Percentiles rank a stretch among this genome's conserved stretches.
Evolutionary conservation across 768 basidiomycete genomes (phyloP).

Genomic region (Termitomyces sp.): DNA sequence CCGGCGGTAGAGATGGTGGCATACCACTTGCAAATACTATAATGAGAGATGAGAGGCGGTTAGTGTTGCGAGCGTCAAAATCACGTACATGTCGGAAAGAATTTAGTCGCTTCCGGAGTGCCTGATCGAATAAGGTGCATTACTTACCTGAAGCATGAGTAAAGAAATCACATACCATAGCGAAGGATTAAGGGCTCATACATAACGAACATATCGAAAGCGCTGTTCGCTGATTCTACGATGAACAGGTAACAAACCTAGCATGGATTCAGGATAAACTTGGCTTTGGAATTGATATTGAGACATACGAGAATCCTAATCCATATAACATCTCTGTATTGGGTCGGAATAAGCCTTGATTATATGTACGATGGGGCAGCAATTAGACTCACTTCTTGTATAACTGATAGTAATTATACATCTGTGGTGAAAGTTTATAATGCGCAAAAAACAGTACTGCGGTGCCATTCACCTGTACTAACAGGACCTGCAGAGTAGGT

Average conservation of each 20-base stretch:
- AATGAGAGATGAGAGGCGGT: neutral
- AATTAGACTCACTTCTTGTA: constrained; percentile 12
- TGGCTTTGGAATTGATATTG: neutral
- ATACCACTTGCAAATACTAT: neutral
- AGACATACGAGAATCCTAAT: neutral
- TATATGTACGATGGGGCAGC: neutral
- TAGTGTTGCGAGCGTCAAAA: neutral
- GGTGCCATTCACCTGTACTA: neutral
- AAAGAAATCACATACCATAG: constrained; percentile 13
- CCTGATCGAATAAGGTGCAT: neutral
- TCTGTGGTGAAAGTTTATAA: neutral
- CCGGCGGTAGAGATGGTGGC: neutral
- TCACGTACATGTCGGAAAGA: constrained; percentile 1
- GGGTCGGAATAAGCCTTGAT: neutral
- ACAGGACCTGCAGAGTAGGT: neutral
- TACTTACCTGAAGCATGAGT: neutral
- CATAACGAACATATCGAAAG: constrained; percentile 17
- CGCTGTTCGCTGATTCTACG: constrained; percentile 21
- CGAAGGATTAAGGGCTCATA: constrained; percentile 20
- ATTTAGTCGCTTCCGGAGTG: neutral
- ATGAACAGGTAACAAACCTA: constrained; percentile 23
- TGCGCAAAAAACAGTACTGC: neutral
- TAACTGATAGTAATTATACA: constrained; percentile 14
- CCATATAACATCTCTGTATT: neutral
- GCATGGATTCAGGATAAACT: neutral